Base-by-base conservation (phyloP, 805 yeast species). In the Wickerhamomyces mucosus region DNA sequence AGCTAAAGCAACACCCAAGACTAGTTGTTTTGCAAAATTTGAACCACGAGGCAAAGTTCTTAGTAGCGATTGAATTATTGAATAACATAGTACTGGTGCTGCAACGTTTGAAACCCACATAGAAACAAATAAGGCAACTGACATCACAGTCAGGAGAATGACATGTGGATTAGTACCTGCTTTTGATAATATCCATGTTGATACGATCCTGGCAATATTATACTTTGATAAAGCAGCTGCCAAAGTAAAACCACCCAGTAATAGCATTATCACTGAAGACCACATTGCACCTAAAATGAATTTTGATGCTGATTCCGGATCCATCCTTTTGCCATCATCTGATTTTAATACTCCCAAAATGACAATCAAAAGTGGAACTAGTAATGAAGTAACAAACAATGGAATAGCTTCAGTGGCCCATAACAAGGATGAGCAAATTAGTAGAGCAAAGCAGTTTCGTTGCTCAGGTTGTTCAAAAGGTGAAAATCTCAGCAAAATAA, bases 81-180 rank as follows among this genome's bases (percentile, higher is more conserved):
- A 85, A 48, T 72, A 84, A 58, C 95, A 82, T 34, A 89, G 66
- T 3, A 89, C 96, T 0, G 98, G 98, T 1, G 97, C 92, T 1
- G 98, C 98, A 26, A 89, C 97, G 53, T 89, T 89, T 17, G 94
- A 80, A 24, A 89, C 92, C 94, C 95, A 88, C 84, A 89, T 86
- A 5, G 95, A 76, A 25, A 83, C 75, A 47, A 89, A 75, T 24
- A 88, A 63, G 0, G 96, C 83, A 20, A 89, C 89, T 28, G 69
- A 59, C 96, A 92, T 85, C 38, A 85, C 77, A 5, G 89, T 72
- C 26, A 88, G 57, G 21, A 88, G 60, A 15, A 89, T 78, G 24
- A 72, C 67, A 21, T 78, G 68, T 9, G 97, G 97, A 41, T 78
- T 75, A 5, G 89, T 81, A 9, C 96, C 96, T 3, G 95, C 94